Conservation (phyloP, 2,329 filamentous ascomycete species). For the Keithomyces neogunnii region DNA sequence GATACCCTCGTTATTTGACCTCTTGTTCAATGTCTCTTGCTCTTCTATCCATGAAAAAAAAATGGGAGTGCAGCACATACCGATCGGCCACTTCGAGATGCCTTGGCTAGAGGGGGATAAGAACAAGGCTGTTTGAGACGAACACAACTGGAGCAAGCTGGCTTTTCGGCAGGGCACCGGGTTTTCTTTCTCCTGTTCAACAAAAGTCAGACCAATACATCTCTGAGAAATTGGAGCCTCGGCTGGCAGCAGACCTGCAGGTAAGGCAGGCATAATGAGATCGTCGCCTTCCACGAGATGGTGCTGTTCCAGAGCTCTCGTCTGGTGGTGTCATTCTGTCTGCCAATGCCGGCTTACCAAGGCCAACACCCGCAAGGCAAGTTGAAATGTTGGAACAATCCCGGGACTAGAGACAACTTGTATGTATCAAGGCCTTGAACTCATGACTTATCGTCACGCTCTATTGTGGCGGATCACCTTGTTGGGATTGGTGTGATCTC, state of each 20-base stretch:
- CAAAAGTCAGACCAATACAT: conserved; percentile 2
- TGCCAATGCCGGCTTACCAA: neutral
- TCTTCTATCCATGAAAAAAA: too few relatives aligned
- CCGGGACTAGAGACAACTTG: too few relatives aligned
- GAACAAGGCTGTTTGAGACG: conserved; percentile 39
- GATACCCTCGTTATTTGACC: neutral
- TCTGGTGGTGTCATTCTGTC: conserved; percentile 23
- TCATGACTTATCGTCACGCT: conserved; percentile 1
- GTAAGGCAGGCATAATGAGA: conserved; percentile 36
- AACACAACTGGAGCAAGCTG: conserved; percentile 40
- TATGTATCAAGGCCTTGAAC: too few relatives aligned
- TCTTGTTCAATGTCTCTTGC: neutral
- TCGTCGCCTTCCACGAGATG: conserved; percentile 25
- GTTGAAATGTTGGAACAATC: neutral
- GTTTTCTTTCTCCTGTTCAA: conserved; percentile 36
- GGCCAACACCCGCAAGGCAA: neutral
- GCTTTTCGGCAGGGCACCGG: conserved; percentile 42
- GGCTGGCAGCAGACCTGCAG: conserved; percentile 30
- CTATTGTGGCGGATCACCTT: neutral
- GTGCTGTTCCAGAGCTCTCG: conserved; percentile 14
- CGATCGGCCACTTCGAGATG: conserved; percentile 32
- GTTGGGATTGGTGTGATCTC: neutral
- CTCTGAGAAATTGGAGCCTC: neutral
- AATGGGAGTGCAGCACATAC: conserved; percentile 21
- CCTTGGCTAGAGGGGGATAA: conserved; percentile 30